Evolutionary conservation across 768 basidiomycete genomes (phyloP).

Genomic region (Tubosaeta sp.): DNA sequence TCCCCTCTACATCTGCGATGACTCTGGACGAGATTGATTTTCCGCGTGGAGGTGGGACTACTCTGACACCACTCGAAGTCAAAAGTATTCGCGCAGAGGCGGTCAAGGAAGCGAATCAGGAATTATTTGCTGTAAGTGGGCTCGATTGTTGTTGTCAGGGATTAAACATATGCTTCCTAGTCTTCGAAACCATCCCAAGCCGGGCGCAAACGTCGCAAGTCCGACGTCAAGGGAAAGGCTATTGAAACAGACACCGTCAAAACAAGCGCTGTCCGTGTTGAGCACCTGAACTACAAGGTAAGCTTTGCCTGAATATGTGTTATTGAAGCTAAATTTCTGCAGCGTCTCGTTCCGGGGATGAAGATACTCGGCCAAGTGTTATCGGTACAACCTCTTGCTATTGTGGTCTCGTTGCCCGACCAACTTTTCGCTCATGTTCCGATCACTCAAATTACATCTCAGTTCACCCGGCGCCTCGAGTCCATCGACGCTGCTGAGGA

Average conservation of each 20-base stretch:
- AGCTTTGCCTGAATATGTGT: constrained; percentile 6
- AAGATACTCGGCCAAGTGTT: constrained; percentile 86
- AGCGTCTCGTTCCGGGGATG: constrained; percentile 82
- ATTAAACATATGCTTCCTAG: constrained; percentile 32
- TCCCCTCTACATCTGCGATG: constrained; percentile 35
- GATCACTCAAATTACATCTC: constrained; percentile 84
- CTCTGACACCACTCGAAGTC: constrained; percentile 83
- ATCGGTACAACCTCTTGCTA: constrained; percentile 80
- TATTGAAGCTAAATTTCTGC: constrained; percentile 8
- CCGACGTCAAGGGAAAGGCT: constrained; percentile 35
- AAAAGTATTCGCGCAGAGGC: constrained; percentile 84
- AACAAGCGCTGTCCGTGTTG: constrained; percentile 64
- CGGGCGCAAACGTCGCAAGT: constrained; percentile 46
- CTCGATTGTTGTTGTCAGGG: not conserved
- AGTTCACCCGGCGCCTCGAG: constrained; percentile 71
- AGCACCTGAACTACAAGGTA: constrained; percentile 93
- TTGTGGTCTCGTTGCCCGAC: constrained; percentile 92
- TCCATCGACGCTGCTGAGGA: constrained; percentile 50
- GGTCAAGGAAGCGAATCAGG: constrained; percentile 75
- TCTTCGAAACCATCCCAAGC: constrained; percentile 35
- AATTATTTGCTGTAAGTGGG: constrained; percentile 61
- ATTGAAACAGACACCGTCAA: constrained; percentile 26
- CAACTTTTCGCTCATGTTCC: constrained; percentile 93
- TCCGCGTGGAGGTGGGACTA: constrained; percentile 91
- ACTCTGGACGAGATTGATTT: constrained; percentile 81